Evolutionary conservation across 2,329 filamentous ascomycete genomes (phyloP).

Genomic region (Pseudogymnoascus sp.): DNA sequence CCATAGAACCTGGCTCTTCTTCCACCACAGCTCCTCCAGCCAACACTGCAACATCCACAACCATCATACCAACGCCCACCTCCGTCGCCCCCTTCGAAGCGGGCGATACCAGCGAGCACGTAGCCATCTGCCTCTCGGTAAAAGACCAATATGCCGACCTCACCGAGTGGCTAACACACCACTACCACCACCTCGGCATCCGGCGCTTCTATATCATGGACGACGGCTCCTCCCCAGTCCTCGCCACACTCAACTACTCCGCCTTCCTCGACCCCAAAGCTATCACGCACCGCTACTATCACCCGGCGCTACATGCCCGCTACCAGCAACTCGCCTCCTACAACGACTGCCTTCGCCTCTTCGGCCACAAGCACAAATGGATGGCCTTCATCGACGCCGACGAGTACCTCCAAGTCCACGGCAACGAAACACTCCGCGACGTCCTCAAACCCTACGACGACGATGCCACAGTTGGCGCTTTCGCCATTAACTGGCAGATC

Average conservation of each 20-base stretch:
- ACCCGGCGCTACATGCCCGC: slow-evolving; percentile 5
- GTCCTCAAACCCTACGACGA: slow-evolving; percentile 24
- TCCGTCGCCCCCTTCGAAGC: not conserved
- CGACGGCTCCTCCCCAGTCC: slow-evolving; percentile 22
- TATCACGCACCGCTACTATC: slow-evolving; percentile 21
- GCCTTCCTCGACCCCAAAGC: slow-evolving; percentile 17
- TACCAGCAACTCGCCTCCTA: slow-evolving; percentile 20
- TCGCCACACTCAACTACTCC: slow-evolving; percentile 12
- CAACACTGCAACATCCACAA: not conserved
- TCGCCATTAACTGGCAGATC: slow-evolving; percentile 28
- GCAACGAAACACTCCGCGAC: slow-evolving; percentile 21
- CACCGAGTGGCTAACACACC: slow-evolving; percentile 22
- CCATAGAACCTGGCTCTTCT: not conserved
- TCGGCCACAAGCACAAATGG: slow-evolving; percentile 26
- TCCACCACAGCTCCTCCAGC: not conserved
- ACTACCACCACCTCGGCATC: slow-evolving; percentile 23
- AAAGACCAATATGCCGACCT: slow-evolving; percentile 21
- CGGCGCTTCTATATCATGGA: slow-evolving; percentile 25
- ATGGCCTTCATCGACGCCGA: slow-evolving; percentile 29
- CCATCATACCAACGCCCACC: not conserved
- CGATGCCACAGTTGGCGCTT: slow-evolving; percentile 23
- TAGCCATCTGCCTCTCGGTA: slow-evolving; percentile 22
- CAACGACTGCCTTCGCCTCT: slow-evolving; percentile 18
- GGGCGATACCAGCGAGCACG: slow-evolving; percentile 28
- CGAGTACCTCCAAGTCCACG: slow-evolving; percentile 22